Evolutionary conservation across 306 rosid genomes (phyloP).

Genomic region (Abrus pulchellus): DNA sequence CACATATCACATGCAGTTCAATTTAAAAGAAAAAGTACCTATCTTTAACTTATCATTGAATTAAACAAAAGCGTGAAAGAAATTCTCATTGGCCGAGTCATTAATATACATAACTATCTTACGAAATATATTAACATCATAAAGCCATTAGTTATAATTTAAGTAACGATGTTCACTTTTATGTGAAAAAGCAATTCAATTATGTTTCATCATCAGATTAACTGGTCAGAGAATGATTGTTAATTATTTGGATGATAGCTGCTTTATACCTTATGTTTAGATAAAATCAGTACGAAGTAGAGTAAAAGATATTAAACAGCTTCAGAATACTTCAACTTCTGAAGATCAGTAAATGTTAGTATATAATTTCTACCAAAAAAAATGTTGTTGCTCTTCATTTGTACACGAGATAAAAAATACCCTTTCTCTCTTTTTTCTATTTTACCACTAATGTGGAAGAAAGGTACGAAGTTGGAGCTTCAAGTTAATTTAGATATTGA

Average conservation of each 20-base stretch:
- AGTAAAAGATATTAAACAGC: neutral
- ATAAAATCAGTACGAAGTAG: slow-evolving; percentile 23
- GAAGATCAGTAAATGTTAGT: neutral
- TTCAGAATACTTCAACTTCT: neutral
- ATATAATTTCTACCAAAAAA: neutral
- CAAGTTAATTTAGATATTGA: neutral
- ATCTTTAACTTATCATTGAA: slow-evolving; percentile 30
- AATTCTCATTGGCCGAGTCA: slow-evolving; percentile 32
- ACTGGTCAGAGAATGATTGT: slow-evolving; percentile 47
- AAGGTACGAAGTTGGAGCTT: no score
- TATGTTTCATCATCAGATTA: slow-evolving; percentile 46
- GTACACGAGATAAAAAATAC: neutral
- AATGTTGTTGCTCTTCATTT: neutral
- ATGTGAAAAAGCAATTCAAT: slow-evolving; percentile 42
- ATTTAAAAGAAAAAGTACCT: slow-evolving; percentile 8
- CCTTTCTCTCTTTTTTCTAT: no score
- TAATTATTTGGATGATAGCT: slow-evolving; percentile 39
- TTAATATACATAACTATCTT: slow-evolving; percentile 23
- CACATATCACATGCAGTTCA: slow-evolving; percentile 2
- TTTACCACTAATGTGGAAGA: no score
- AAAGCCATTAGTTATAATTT: slow-evolving; percentile 21
- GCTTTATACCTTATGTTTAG: slow-evolving; percentile 23
- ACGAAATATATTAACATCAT: slow-evolving; percentile 19
- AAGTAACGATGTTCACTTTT: slow-evolving; percentile 17
- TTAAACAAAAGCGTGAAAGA: slow-evolving; percentile 20